Percentiles rank a stretch among this genome's conserved stretches.
These are phyloP conservation scores for Triangularia verruculosa DNA, from an alignment of 2,329 filamentous ascomycete genomes.

Conservation along the genomic window DNA sequence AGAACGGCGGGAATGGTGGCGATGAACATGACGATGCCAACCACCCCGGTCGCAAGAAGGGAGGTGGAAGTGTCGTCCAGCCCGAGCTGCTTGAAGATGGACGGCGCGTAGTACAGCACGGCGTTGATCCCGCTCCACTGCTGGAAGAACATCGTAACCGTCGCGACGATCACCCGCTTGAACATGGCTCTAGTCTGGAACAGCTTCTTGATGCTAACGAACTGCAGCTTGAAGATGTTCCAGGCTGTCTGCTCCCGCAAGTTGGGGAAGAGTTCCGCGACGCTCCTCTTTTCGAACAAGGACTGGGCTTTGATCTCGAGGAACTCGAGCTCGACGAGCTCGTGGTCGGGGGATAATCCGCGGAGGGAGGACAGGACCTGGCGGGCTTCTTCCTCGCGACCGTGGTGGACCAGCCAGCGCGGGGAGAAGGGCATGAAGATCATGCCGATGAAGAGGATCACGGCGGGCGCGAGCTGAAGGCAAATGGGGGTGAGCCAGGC, in stretches of 20 bases:
- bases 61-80: constrained; percentile 49
- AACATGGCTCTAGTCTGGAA: constrained; percentile 67
- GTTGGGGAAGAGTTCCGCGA: constrained; percentile 65
- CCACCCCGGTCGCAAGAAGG: constrained; percentile 67
- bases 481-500: constrained; percentile 74
- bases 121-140: constrained; percentile 53
- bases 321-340: constrained; percentile 71
- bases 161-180: constrained; percentile 61
- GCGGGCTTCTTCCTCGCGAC: constrained; percentile 65
- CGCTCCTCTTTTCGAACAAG: constrained; percentile 70
- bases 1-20: constrained; percentile 65
- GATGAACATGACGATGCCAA: constrained; percentile 68
- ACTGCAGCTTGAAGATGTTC: constrained; percentile 68
- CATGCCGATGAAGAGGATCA: constrained; percentile 67
- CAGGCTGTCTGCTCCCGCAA: constrained; percentile 56
- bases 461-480: constrained; percentile 66
- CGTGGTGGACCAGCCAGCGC: constrained; percentile 70
- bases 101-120: constrained; percentile 67
- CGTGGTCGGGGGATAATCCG: constrained; percentile 57
- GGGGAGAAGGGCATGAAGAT: constrained; percentile 78
- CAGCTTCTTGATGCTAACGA: constrained; percentile 61
- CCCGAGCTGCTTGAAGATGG: constrained; percentile 66
- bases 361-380: constrained; percentile 62
- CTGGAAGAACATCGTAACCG: constrained; percentile 61
- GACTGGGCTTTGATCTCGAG: constrained; percentile 81